Conservation (phyloP, 2,329 filamentous ascomycete genomes). For the Parastagonospora avenae region DNA sequence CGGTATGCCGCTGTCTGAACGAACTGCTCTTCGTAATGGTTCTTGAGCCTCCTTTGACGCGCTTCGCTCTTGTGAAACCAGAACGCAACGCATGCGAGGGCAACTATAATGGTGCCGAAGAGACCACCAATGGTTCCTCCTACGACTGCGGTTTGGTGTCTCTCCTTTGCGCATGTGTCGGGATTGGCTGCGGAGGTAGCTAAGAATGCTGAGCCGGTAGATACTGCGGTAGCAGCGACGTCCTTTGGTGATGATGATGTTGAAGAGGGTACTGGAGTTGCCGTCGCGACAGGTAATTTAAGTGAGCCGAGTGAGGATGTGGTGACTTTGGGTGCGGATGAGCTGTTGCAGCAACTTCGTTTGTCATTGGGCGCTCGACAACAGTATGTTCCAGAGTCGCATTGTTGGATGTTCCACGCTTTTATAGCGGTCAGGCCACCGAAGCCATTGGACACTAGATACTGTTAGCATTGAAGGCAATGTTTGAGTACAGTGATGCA, state of each 20-base stretch:
- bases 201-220: slow-evolving; percentile 12
- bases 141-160: slow-evolving; percentile 26
- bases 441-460: slow-evolving; percentile 18
- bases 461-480: neutral
- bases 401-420: slow-evolving; percentile 44
- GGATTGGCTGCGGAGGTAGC: slow-evolving; percentile 5
- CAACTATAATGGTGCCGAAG: slow-evolving; percentile 27
- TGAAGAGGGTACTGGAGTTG: slow-evolving; percentile 1
- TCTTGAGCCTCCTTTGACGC: slow-evolving; percentile 38
- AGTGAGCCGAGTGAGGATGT: slow-evolving; percentile 30
- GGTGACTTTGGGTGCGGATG: slow-evolving; percentile 28
- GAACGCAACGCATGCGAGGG: slow-evolving; percentile 15
- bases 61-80: slow-evolving; percentile 39
- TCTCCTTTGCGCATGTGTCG: slow-evolving; percentile 21
- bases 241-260: slow-evolving; percentile 4
- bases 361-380: slow-evolving; percentile 34
- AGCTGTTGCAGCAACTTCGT: slow-evolving; percentile 37
- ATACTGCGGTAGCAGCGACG: slow-evolving; percentile 11
- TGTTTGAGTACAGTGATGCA: neutral
- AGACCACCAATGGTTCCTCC: slow-evolving; percentile 32
- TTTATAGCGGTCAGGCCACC: slow-evolving; percentile 18
- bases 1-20: slow-evolving; percentile 32
- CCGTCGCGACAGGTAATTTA: slow-evolving; percentile 12
- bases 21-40: slow-evolving; percentile 43
- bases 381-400: slow-evolving; percentile 43